Base-by-base conservation (phyloP, 192 early-diverging fungal genomes). In the Backusella mclennaniae region DNA sequence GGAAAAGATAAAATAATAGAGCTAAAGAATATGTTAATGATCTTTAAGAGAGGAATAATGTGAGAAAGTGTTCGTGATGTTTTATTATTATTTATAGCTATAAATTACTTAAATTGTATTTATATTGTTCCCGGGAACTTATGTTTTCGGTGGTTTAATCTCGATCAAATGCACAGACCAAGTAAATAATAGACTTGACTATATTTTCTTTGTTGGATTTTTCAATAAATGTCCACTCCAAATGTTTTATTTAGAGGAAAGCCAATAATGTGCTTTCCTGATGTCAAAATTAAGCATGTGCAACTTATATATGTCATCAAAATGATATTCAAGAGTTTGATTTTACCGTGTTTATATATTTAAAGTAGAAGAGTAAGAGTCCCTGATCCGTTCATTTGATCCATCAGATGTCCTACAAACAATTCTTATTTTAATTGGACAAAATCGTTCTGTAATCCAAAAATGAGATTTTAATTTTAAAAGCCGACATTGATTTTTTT, bases 331-430 rank as follows among this genome's bases (percentile, higher is more conserved):
- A 63, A 29, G 8, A 29, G 9, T 26, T 56, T 63, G 11, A 29
- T 29, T 63, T 63, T 63, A 63, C 23, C 11, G 26, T 29, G 23
- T 29, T 4, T 23, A 63, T 14, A 3, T 26, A 14, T 63, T 31
- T 17, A 68, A 68, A 35, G 17, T 36, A 36, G 1, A 36, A 68
- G 35, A 36, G 35, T 21, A n/a, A 23, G 68, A 23, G 35, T 23
- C n/a, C 38, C 68, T 69, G 68, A 69, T 38, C 68, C 35, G 35
- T 38, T 69, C 68, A 69, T 9, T 69, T 69, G 68, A 69, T 69
- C 38, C 38, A 69, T 69, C 68, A 69, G 36, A 41, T 69, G 68
- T 69, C 23, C 68, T 35, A 67, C 35, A 67, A 67, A 15, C 11
- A 35, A 36, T 14, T 36, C 7, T 4, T 6, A n/a, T 68, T 68